Percentiles rank a stretch among this genome's conserved stretches.
These are phyloP conservation scores for Ophiostoma novo-ulmi DNA, from an alignment of 2,329 filamentous ascomycete genomes.

Conservation along the genomic window DNA sequence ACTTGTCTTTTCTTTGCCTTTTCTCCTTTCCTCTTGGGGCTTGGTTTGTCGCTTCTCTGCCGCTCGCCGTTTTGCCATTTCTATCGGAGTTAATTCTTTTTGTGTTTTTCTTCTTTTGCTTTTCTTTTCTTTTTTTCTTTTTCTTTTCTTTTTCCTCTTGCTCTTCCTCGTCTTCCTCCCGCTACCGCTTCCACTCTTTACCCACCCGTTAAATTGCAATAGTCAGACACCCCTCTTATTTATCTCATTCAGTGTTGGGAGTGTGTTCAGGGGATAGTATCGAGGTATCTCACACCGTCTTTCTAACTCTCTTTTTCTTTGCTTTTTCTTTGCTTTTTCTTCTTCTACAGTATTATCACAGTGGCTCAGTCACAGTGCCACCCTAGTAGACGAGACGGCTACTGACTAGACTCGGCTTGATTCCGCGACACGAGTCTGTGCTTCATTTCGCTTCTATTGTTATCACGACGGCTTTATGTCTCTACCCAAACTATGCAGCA, in stretches of 20 bases:
- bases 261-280: background rate
- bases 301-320: too few species aligned
- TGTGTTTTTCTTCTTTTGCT: background rate
- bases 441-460: conserved; percentile 2
- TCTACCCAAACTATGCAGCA: background rate
- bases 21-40: background rate
- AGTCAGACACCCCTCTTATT: background rate
- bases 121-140: background rate
- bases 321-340: background rate
- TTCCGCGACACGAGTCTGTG: conserved; percentile 6
- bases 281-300: too few species aligned
- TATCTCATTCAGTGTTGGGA: background rate
- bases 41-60: conserved; percentile 7
- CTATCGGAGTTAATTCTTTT: too few species aligned
- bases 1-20: background rate
- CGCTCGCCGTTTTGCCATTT: conserved; percentile 14
- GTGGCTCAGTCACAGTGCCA: background rate
- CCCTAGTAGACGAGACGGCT: background rate
- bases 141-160: background rate
- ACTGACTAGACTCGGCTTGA: background rate
- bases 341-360: background rate
- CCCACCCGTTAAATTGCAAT: conserved; percentile 4
- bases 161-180: background rate
- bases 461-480: background rate
- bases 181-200: conserved; percentile 1